A percentile compares a stretch with the other conserved stretches of the same genome.
Evolutionary conservation across 2,329 filamentous ascomycete genomes (phyloP).

Genomic region (Helminthosporium solani): DNA sequence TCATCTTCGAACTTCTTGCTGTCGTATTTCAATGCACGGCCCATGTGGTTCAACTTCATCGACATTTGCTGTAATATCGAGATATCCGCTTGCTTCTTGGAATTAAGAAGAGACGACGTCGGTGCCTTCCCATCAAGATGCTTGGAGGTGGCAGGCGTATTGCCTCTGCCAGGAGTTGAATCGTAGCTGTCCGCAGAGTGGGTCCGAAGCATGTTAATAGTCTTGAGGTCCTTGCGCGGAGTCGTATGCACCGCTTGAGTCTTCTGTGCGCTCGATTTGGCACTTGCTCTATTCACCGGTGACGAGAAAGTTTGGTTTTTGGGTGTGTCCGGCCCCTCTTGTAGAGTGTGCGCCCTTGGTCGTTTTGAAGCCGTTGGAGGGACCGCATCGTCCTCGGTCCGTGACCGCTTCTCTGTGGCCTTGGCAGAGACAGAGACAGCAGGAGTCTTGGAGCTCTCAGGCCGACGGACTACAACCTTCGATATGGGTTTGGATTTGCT

Average conservation of each 20-base stretch:
- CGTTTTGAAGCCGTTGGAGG: slow-evolving; percentile 33
- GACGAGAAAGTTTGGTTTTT: slow-evolving; percentile 28
- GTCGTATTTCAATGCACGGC: slow-evolving; percentile 50
- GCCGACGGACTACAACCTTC: slow-evolving; percentile 27
- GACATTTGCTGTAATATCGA: slow-evolving; percentile 42
- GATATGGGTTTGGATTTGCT: slow-evolving; percentile 30
- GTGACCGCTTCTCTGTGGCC: slow-evolving; percentile 38
- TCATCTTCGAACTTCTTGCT: slow-evolving; percentile 39
- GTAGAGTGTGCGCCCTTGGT: slow-evolving; percentile 28
- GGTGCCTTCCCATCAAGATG: slow-evolving; percentile 26
- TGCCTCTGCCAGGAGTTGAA: slow-evolving; percentile 36
- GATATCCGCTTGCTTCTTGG: slow-evolving; percentile 35
- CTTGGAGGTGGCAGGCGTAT: slow-evolving; percentile 28
- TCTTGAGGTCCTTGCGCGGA: slow-evolving; percentile 38
- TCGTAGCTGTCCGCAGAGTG: slow-evolving; percentile 38
- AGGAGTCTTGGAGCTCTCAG: slow-evolving; percentile 16
- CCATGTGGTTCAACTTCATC: slow-evolving; percentile 44
- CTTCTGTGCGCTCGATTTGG: slow-evolving; percentile 35
- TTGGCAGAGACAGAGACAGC: slow-evolving; percentile 16
- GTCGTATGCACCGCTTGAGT: slow-evolving; percentile 29
- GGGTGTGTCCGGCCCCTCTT: slow-evolving; percentile 38
- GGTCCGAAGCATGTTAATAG: slow-evolving; percentile 39
- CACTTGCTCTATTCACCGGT: slow-evolving; percentile 22
- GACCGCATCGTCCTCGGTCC: slow-evolving; percentile 30
- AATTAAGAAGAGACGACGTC: slow-evolving; percentile 34